Evolutionary conservation across 2,329 filamentous ascomycete species (phyloP).

Genomic region (Aspergillus quadricinctus): DNA sequence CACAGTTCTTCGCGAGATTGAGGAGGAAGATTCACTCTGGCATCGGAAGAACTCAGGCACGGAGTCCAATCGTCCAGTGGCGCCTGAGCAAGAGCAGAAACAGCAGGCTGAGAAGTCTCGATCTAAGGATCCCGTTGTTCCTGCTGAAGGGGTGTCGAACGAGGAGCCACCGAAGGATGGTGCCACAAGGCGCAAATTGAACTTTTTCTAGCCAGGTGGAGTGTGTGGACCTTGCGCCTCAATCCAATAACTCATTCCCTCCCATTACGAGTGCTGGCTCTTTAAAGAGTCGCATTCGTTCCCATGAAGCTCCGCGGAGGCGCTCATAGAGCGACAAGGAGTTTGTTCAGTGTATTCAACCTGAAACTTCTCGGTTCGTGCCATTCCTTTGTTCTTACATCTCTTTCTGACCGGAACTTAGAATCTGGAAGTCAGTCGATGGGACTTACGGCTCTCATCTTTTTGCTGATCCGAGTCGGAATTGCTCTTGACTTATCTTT

Average conservation of each 20-base stretch:
- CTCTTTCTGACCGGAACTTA: not conserved
- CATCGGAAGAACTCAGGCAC: slow-evolving; percentile 22
- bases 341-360: not conserved
- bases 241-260: not conserved
- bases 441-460: not conserved
- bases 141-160: slow-evolving; percentile 7
- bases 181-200: slow-evolving; percentile 21
- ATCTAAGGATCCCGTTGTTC: slow-evolving; percentile 15
- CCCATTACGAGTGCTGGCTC: not conserved
- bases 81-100: slow-evolving; percentile 7
- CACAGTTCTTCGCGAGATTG: slow-evolving; percentile 38
- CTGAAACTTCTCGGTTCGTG: not conserved
- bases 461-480: not conserved
- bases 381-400: not conserved
- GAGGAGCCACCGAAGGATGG: slow-evolving; percentile 12
- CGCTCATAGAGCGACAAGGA: not conserved
- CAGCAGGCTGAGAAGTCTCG: slow-evolving; percentile 4
- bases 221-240: not conserved
- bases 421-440: not conserved
- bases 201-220: slow-evolving; percentile 24
- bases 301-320: not conserved
- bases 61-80: slow-evolving; percentile 6
- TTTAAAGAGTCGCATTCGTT: not conserved
- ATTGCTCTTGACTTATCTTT: not conserved
- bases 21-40: slow-evolving; percentile 38